phyloP scores from a whole-genome alignment of 495 filamentous ascomycete species.

The Penicillium coprophilum region DNA sequence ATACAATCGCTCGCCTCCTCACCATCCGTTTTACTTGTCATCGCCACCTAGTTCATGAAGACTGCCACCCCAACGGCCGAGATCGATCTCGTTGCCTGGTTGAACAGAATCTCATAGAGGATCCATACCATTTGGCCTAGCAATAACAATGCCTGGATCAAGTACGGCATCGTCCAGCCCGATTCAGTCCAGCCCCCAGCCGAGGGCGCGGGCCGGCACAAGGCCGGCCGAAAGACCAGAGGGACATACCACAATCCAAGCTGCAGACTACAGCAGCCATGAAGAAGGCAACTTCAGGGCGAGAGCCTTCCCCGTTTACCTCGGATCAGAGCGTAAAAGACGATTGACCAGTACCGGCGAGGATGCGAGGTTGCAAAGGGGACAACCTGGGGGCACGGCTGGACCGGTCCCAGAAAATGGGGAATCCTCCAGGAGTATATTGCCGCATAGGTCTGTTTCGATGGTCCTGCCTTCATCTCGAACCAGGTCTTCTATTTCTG shows the following conservation, averaged over 20 bases:
- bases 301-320: slow-evolving; percentile 20
- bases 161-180: slow-evolving; percentile 15
- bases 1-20: background rate
- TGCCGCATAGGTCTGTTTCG: slow-evolving; percentile 26
- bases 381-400: slow-evolving; percentile 22
- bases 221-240: slow-evolving; percentile 14
- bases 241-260: background rate
- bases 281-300: slow-evolving; percentile 14
- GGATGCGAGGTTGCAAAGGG: slow-evolving; percentile 28
- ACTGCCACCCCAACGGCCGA: slow-evolving; percentile 44
- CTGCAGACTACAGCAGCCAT: background rate
- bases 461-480: slow-evolving; percentile 23
- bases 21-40: slow-evolving; percentile 15
- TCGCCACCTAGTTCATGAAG: slow-evolving; percentile 37
- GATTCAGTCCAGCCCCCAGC: slow-evolving; percentile 2
- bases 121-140: background rate
- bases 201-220: background rate
- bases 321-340: slow-evolving; percentile 40
- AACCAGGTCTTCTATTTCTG: slow-evolving; percentile 12
- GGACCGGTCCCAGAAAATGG: slow-evolving; percentile 10
- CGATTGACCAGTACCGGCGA: slow-evolving; percentile 35
- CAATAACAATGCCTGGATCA: slow-evolving; percentile 15
- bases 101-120: slow-evolving; percentile 3
- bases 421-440: background rate
- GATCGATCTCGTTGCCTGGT: slow-evolving; percentile 37